Evolutionary conservation across 805 yeast genomes (phyloP).

Genomic region (Metschnikowia cerradonensis): DNA sequence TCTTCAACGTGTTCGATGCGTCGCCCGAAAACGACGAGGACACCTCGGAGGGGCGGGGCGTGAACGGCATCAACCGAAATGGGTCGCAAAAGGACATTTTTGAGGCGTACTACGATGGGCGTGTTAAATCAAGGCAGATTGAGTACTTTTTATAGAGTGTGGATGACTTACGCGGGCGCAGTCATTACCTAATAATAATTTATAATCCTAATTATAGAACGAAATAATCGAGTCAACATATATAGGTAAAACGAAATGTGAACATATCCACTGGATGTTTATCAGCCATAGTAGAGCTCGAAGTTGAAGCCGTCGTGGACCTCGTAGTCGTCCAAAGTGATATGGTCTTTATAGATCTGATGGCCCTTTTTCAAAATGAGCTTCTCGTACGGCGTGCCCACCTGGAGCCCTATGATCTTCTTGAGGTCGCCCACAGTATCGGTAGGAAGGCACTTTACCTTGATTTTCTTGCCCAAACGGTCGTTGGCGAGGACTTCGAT

Average conservation of each 20-base stretch:
- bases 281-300: conserved; percentile 70
- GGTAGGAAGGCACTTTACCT: conserved; percentile 80
- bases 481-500: conserved; percentile 41
- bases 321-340: conserved; percentile 90
- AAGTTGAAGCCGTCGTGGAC: conserved; percentile 84
- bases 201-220: neutral
- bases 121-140: conserved; percentile 36
- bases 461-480: conserved; percentile 80
- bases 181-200: neutral
- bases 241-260: too few species aligned
- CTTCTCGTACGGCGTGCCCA: conserved; percentile 68
- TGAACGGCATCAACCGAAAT: conserved; percentile 28
- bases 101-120: conserved; percentile 26
- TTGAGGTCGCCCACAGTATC: conserved; percentile 91
- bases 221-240: neutral
- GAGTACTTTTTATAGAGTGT: conserved; percentile 46
- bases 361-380: conserved; percentile 80
- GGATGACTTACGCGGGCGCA: conserved; percentile 5
- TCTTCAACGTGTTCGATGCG: conserved; percentile 93
- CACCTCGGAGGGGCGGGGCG: conserved; percentile 38
- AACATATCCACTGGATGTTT: too few species aligned
- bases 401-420: conserved; percentile 73
- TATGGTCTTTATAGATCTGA: conserved; percentile 81
- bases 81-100: conserved; percentile 18
- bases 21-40: conserved; percentile 87